These are phyloP conservation scores for Mallotus japonicus DNA, from an alignment of 441 rosid genomes.

Conservation along the genomic window DNA sequence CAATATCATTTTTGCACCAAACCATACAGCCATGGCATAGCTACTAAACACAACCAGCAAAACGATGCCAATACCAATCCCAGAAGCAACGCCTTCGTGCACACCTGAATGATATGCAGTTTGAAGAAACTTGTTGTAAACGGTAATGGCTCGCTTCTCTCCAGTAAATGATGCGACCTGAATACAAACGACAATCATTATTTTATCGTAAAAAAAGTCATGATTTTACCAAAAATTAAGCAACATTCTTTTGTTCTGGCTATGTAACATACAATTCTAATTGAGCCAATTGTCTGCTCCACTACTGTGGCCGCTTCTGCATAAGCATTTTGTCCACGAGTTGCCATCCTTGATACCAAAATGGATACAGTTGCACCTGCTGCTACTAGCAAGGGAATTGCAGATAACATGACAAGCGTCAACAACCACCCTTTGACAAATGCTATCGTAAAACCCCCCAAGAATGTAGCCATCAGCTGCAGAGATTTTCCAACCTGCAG, in stretches of 20 bases:
- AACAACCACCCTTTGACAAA: slow-evolving; percentile 80
- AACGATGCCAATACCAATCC: slow-evolving; percentile 56
- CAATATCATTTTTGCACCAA: slow-evolving; percentile 64
- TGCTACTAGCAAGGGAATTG: slow-evolving; percentile 68
- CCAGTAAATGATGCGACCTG: slow-evolving; percentile 88
- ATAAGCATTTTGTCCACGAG: slow-evolving; percentile 74
- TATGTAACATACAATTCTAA: slow-evolving; percentile 57
- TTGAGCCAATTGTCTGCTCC: slow-evolving; percentile 82
- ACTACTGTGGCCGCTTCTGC: slow-evolving; percentile 64
- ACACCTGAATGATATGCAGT: slow-evolving; percentile 61
- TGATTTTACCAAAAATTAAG: no score
- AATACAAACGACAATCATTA: background rate
- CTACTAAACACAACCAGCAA: slow-evolving; percentile 39
- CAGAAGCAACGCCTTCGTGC: slow-evolving; percentile 59
- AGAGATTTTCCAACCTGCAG: slow-evolving; percentile 78
- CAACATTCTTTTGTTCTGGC: slow-evolving; percentile 37
- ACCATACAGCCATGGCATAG: slow-evolving; percentile 71
- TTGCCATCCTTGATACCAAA: slow-evolving; percentile 50
- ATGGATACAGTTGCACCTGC: slow-evolving; percentile 60
- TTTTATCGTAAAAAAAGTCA: no score
- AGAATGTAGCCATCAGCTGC: slow-evolving; percentile 67
- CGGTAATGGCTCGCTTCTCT: slow-evolving; percentile 60
- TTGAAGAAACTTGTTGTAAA: slow-evolving; percentile 52
- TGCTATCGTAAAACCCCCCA: slow-evolving; percentile 75
- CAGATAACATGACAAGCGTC: slow-evolving; percentile 62